A percentile compares a stretch with the other conserved stretches of the same genome.
phyloP scores from a whole-genome alignment of 1,139 yeast species.

The Saccharomyces hybrid region DNA sequence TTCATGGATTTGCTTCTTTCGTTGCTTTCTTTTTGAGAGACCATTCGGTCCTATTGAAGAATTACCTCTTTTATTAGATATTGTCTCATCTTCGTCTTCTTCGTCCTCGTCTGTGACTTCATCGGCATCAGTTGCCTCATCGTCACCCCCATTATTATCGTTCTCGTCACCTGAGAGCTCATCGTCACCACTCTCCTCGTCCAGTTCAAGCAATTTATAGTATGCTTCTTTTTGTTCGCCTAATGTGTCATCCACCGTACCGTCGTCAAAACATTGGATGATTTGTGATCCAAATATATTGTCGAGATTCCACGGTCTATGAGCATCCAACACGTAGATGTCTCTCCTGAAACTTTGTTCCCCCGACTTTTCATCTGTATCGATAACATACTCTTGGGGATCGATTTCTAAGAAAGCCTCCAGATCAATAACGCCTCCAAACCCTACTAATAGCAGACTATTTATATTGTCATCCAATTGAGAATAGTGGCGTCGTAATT shows the following conservation, averaged over 20 bases:
- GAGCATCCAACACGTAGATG: slow-evolving; percentile 82
- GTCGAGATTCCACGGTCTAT: slow-evolving; percentile 93
- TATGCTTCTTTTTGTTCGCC: slow-evolving; percentile 51
- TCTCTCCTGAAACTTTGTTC: slow-evolving; percentile 37
- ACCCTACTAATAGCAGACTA: slow-evolving; percentile 76
- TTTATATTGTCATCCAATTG: slow-evolving; percentile 69
- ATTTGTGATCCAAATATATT: slow-evolving; percentile 81
- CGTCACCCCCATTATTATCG: slow-evolving; percentile 31
- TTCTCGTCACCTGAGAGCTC: slow-evolving; percentile 45
- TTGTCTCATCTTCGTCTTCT: slow-evolving; percentile 34
- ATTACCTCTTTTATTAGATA: slow-evolving; percentile 4
- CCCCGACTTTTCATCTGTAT: slow-evolving; percentile 13
- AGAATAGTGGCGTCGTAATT: slow-evolving; percentile 55
- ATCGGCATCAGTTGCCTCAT: slow-evolving; percentile 14
- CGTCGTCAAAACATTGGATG: slow-evolving; percentile 84
- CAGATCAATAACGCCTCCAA: slow-evolving; percentile 91
- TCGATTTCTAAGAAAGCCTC: slow-evolving; percentile 70
- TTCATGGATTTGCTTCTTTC: slow-evolving; percentile 34
- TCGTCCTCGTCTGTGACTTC: slow-evolving; percentile 28
- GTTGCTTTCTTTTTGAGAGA: slow-evolving; percentile 28
- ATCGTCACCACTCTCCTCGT: slow-evolving; percentile 36
- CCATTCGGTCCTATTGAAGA: slow-evolving; percentile 26
- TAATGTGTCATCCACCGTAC: slow-evolving; percentile 54
- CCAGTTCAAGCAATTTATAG: slow-evolving; percentile 39
- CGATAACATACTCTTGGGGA: slow-evolving; percentile 38